Conservation (phyloP, 352 stramenopile genomes). For the Thalassiosira exigua region DNA sequence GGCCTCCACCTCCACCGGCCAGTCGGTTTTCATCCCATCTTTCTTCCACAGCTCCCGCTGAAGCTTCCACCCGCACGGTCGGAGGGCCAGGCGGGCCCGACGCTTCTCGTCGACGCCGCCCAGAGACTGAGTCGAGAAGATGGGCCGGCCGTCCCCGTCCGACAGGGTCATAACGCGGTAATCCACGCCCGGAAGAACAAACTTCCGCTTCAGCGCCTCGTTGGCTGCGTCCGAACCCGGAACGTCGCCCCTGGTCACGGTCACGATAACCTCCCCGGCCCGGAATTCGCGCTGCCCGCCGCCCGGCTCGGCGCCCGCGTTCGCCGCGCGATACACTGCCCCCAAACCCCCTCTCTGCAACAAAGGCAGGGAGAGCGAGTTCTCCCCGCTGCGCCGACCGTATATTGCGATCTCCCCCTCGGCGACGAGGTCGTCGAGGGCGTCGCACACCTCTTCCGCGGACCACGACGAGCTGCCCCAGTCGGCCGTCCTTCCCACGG, state of each 20-base stretch:
- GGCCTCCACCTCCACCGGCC: conserved; percentile 59
- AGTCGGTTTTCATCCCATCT: conserved; percentile 47
- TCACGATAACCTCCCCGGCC: conserved; percentile 71
- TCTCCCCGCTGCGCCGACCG: conserved; percentile 42
- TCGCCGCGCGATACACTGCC: conserved; percentile 20
- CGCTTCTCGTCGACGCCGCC: conserved; percentile 25
- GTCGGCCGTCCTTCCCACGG: conserved; percentile 48
- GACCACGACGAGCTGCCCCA: conserved; percentile 62
- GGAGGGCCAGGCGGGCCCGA: conserved; percentile 36
- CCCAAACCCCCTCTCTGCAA: conserved; percentile 43
- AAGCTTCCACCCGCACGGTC: conserved; percentile 63
- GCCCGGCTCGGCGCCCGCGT: background rate
- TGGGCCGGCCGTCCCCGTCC: conserved; percentile 44
- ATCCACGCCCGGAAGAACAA: conserved; percentile 59
- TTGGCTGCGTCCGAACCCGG: conserved; percentile 10
- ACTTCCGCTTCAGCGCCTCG: conserved; percentile 39
- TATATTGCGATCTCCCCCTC: conserved; percentile 51
- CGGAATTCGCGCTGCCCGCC: conserved; percentile 33
- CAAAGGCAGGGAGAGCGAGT: conserved; percentile 32
- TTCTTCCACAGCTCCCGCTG: conserved; percentile 56
- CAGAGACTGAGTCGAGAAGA: conserved; percentile 53
- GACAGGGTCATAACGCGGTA: conserved; percentile 71
- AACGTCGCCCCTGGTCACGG: conserved; percentile 11
- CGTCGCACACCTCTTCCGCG: conserved; percentile 35
- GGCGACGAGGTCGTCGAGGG: conserved; percentile 30